Evolutionary conservation across 2,329 filamentous ascomycete species (phyloP).

Genomic region (Cladorrhinum sp.): DNA sequence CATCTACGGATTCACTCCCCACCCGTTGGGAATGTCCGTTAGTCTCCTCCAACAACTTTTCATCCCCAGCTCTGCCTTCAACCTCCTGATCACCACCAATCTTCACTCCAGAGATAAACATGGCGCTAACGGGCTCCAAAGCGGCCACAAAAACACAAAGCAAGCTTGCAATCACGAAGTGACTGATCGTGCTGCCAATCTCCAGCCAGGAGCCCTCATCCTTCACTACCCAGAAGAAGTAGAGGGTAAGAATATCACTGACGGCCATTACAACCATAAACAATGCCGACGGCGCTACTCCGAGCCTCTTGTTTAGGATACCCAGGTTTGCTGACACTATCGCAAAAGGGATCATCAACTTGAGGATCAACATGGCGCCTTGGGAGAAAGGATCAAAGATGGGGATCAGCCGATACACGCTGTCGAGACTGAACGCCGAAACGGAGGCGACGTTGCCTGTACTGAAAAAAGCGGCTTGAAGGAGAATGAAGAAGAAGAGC

Average conservation of each 20-base stretch:
- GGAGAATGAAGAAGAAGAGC: constrained; percentile 90
- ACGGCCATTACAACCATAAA: constrained; percentile 95
- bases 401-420: constrained; percentile 80
- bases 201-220: constrained; percentile 97
- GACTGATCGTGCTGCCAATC: constrained; percentile 93
- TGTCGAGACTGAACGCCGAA: constrained; percentile 89
- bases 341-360: constrained; percentile 90
- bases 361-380: constrained; percentile 79
- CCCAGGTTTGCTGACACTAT: constrained; percentile 92
- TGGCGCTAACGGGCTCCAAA: constrained; percentile 79
- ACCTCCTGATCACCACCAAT: constrained; percentile 40
- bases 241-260: constrained; percentile 85
- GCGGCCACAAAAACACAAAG: constrained; percentile 87
- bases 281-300: constrained; percentile 80
- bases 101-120: constrained; percentile 78
- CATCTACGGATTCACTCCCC: constrained; percentile 2
- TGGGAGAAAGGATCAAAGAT: constrained; percentile 94
- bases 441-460: constrained; percentile 95
- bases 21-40: neutral
- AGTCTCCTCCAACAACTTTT: neutral
- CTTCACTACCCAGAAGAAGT: constrained; percentile 97
- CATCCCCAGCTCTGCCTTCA: neutral
- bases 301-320: constrained; percentile 79
- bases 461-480: constrained; percentile 95
- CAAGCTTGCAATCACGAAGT: constrained; percentile 89